Base-by-base conservation (phyloP, 257 asterid species). In the Primulina huaijiensis region DNA sequence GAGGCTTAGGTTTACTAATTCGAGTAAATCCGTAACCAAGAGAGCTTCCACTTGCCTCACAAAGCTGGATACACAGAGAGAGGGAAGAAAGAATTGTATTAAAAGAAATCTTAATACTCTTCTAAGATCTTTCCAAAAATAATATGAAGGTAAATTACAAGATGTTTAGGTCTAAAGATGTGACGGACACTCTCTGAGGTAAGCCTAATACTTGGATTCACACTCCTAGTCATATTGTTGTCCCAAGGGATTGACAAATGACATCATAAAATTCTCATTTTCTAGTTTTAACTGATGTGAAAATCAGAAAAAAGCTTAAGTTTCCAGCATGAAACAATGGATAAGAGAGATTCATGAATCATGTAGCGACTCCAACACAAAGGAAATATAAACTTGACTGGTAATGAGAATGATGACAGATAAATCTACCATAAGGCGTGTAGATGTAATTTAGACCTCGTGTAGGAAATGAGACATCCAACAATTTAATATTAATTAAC, bases 11-110 rank as follows among this genome's bases (percentile, higher is more conserved):
- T 82, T 88, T 93, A 69, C 65, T 85, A 77, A 82, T 76, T 70
- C 85, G 84, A 70, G 89, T 83, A 77, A 71, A 94, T 74, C 99
- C 99, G 55, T 94, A 94, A 21, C 99, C 99, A 34, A 94, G 98
- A 64, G 97, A 94, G 78, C 96, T 85, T 78, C 99, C 99, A 64
- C 86, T 89, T 60, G 90, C 62, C 77, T 91, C 88, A 40, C 88
- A 88, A 53, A 94, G 90, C 99, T 94, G 90, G 56, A 5, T 8
- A 16, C 81, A 79, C 8, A 37, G 74, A 46, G 55, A 74, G 53
- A 70, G 50, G 53, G 56, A 5, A 16, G 20, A 46, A 46, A 23
- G 52, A 62, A 69, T 62, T 40, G n/a, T 31, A 9, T 40, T 19
- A 16, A 34, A 46, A 46, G 19, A 46, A 7, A 46, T 46, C 55